A percentile compares a stretch with the other conserved stretches of the same genome.
phyloP scores from a whole-genome alignment of 108 stramenopile genomes.

The Cyclotella choctawhatcheeana region DNA sequence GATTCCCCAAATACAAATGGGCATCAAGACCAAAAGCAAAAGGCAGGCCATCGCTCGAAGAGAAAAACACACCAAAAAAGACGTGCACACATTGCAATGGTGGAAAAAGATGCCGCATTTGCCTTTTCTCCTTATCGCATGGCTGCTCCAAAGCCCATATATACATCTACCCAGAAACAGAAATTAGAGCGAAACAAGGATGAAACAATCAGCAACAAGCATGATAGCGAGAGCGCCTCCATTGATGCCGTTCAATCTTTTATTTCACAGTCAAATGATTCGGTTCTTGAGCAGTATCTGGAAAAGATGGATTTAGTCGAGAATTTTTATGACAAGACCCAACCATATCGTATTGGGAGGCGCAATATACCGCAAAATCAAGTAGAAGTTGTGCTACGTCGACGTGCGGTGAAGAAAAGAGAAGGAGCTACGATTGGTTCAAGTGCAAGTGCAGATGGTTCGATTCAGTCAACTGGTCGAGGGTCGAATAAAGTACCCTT shows the following conservation, averaged over 20 bases:
- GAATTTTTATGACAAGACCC: slow-evolving; percentile 28
- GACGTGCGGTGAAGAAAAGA: slow-evolving; percentile 39
- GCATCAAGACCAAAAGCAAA: background rate
- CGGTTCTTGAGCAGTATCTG: slow-evolving; percentile 22
- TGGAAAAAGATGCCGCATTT: slow-evolving; percentile 7
- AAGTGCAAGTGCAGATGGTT: slow-evolving; percentile 2
- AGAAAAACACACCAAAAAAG: background rate
- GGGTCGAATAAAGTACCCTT: background rate
- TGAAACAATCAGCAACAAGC: too few relatives aligned
- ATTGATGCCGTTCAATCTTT: background rate
- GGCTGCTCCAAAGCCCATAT: too few relatives aligned
- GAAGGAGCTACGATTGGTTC: background rate
- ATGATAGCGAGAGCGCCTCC: too few relatives aligned
- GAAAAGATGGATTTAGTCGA: slow-evolving; percentile 27
- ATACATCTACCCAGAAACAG: background rate
- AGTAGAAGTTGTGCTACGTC: slow-evolving; percentile 45
- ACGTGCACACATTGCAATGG: background rate
- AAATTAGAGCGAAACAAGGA: background rate
- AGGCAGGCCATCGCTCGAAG: background rate
- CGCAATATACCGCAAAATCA: slow-evolving; percentile 46
- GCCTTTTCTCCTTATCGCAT: slow-evolving; percentile 20
- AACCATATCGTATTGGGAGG: slow-evolving; percentile 32
- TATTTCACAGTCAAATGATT: background rate
- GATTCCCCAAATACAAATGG: background rate
- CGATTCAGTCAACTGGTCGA: background rate